A percentile compares a stretch with the other conserved stretches of the same genome.
phyloP scores from a whole-genome alignment of 75 land plant genomes.

The Adiantum capillusveneris region DNA sequence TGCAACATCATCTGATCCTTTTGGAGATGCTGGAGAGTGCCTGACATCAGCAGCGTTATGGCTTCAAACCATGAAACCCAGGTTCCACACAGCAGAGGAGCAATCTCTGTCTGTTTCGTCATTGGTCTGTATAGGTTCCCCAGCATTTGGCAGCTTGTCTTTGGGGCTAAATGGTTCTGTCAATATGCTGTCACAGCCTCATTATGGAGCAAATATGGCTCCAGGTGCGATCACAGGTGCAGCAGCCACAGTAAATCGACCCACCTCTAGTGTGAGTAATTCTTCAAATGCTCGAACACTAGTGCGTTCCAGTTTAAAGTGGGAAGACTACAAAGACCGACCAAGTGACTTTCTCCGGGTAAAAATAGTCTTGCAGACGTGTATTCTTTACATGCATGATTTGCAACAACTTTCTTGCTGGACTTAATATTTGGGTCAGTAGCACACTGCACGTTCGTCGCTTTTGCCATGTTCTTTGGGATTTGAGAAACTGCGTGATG shows the following conservation, averaged over 20 bases:
- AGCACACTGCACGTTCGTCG: too few relatives aligned
- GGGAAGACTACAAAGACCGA: constrained; percentile 30
- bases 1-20: constrained; percentile 28
- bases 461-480: too few relatives aligned
- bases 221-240: constrained; percentile 7
- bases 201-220: constrained; percentile 9
- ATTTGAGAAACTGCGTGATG: too few relatives aligned
- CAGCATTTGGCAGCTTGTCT: not conserved
- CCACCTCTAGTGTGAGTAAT: not conserved
- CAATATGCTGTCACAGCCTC: constrained; percentile 13
- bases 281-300: constrained; percentile 1
- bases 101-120: constrained; percentile 9
- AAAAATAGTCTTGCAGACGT: not conserved
- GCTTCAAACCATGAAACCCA: constrained; percentile 32
- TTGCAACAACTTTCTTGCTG: too few relatives aligned
- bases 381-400: too few relatives aligned
- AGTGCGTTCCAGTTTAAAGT: constrained; percentile 14
- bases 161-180: constrained; percentile 10
- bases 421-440: too few relatives aligned
- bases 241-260: constrained; percentile 7
- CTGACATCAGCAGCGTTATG: constrained; percentile 29
- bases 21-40: constrained; percentile 31
- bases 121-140: constrained; percentile 8
- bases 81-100: constrained; percentile 26
- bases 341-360: constrained; percentile 32